These are phyloP conservation scores for Backusella tarrabulga DNA, from an alignment of 192 early-diverging fungal species.

Conservation along the genomic window DNA sequence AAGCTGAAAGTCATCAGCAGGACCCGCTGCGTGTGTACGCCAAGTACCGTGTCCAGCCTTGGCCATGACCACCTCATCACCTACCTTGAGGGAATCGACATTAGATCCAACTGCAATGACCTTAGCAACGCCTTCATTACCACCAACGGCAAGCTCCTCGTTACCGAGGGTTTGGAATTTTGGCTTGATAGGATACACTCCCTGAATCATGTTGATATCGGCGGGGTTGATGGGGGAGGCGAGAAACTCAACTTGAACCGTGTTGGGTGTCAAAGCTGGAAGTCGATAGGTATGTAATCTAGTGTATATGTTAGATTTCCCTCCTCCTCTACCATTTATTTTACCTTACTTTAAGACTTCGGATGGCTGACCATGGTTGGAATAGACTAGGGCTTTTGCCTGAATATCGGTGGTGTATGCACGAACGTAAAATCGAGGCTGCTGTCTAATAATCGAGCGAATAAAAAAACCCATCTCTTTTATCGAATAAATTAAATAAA, in stretches of 20 bases:
- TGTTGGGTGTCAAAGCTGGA: slow-evolving; percentile 22
- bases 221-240: slow-evolving; percentile 92
- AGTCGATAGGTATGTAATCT: slow-evolving; percentile 38
- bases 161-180: slow-evolving; percentile 41
- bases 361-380: slow-evolving; percentile 46
- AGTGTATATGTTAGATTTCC: background rate
- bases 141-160: slow-evolving; percentile 64
- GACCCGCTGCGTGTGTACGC: slow-evolving; percentile 65
- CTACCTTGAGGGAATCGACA: slow-evolving; percentile 54
- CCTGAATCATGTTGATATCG: slow-evolving; percentile 92
- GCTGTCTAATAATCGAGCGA: background rate
- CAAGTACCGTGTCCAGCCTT: slow-evolving; percentile 75
- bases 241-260: slow-evolving; percentile 73
- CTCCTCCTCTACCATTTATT: background rate
- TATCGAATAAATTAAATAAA: background rate
- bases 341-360: slow-evolving; percentile 47
- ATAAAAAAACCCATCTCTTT: background rate
- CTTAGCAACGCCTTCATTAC: slow-evolving; percentile 91
- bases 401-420: background rate
- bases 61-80: slow-evolving; percentile 85
- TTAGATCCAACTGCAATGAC: slow-evolving; percentile 65
- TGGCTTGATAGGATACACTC: slow-evolving; percentile 83
- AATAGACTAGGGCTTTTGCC: slow-evolving; percentile 48
- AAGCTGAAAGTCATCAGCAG: slow-evolving; percentile 42
- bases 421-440: background rate